These are phyloP conservation scores for Paramarasmius palmivorus DNA, from an alignment of 1,284 basidiomycete species.

Conservation along the genomic window DNA sequence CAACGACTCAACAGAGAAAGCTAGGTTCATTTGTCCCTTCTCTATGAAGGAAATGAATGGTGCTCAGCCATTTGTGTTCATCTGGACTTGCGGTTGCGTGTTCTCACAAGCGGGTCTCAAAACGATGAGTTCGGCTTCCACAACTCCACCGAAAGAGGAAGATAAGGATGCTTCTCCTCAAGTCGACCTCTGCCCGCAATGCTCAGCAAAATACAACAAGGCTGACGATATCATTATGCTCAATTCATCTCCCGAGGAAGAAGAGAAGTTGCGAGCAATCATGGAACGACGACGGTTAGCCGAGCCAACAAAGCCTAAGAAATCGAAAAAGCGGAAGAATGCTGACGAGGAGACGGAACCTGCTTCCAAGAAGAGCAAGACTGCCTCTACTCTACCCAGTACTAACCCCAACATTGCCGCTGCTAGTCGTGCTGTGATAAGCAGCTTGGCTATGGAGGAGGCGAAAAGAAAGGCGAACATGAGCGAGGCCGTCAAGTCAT, in stretches of 20 bases:
- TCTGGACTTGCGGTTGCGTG: conserved; percentile 85
- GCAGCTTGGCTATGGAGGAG: conserved; percentile 69
- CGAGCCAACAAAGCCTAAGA: conserved; percentile 60
- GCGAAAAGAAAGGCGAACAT: conserved; percentile 73
- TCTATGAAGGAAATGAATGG: conserved; percentile 94
- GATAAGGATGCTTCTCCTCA: conserved; percentile 30
- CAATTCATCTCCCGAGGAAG: conserved; percentile 66
- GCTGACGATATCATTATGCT: conserved; percentile 54
- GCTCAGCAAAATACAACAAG: conserved; percentile 64
- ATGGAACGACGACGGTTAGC: conserved; percentile 57
- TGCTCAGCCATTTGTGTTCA: conserved; percentile 82
- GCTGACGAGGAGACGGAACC: conserved; percentile 34
- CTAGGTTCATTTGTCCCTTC: conserved; percentile 85
- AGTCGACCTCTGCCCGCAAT: conserved; percentile 72
- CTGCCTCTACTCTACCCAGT: conserved; percentile 19
- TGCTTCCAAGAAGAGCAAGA: conserved; percentile 43
- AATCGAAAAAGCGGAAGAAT: conserved; percentile 71
- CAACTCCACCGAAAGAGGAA: conserved; percentile 31
- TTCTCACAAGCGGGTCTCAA: conserved; percentile 78
- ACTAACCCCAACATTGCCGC: conserved; percentile 57
- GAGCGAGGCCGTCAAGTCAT: conserved; percentile 73
- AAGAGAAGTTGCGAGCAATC: conserved; percentile 47
- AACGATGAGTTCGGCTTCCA: conserved; percentile 46
- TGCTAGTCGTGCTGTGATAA: conserved; percentile 60
- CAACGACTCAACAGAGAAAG: conserved; percentile 44